Evolutionary conservation across 1,139 yeast species (phyloP).

Genomic region (Petasospora fabianii): DNA sequence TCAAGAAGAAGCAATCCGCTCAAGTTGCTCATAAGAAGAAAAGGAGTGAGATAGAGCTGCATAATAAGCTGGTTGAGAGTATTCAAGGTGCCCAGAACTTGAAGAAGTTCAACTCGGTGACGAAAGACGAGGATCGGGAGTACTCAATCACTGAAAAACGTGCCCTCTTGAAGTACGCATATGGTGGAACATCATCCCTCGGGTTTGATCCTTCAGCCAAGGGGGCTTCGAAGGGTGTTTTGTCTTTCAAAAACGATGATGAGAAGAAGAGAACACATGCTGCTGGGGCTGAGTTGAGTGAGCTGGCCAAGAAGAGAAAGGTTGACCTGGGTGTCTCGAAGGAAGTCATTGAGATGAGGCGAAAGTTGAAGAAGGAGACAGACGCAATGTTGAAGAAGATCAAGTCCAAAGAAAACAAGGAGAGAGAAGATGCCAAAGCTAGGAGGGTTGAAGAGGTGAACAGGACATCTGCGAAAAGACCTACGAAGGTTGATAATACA

Average conservation of each 20-base stretch:
- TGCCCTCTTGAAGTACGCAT: slow-evolving; percentile 32
- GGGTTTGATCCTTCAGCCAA: slow-evolving; percentile 51
- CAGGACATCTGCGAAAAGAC: neutral
- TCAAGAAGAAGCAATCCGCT: slow-evolving; percentile 32
- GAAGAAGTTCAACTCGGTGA: slow-evolving; percentile 6
- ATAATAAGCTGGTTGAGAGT: slow-evolving; percentile 26
- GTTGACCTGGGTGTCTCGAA: slow-evolving; percentile 31
- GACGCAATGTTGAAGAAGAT: slow-evolving; percentile 19
- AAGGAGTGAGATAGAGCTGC: slow-evolving; percentile 32
- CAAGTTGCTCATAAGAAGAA: slow-evolving; percentile 33
- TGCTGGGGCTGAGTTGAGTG: slow-evolving; percentile 26
- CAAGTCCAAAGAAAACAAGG: slow-evolving; percentile 6
- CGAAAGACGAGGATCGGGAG: slow-evolving; percentile 20
- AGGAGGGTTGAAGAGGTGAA: neutral
- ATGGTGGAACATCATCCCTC: slow-evolving; percentile 39
- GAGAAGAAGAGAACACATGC: slow-evolving; percentile 27
- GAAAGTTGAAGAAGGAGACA: slow-evolving; percentile 26
- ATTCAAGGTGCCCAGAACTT: slow-evolving; percentile 17
- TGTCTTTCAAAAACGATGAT: slow-evolving; percentile 17
- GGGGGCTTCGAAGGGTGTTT: slow-evolving; percentile 21
- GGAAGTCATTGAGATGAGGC: slow-evolving; percentile 27
- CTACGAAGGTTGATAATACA: neutral
- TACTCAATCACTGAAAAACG: slow-evolving; percentile 22
- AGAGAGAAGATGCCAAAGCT: neutral
- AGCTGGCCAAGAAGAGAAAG: slow-evolving; percentile 30